Evolutionary conservation across 495 filamentous ascomycete genomes (phyloP), one percentile per base, ranked within the genome.

Genomic region (Extremus antarcticus): DNA sequence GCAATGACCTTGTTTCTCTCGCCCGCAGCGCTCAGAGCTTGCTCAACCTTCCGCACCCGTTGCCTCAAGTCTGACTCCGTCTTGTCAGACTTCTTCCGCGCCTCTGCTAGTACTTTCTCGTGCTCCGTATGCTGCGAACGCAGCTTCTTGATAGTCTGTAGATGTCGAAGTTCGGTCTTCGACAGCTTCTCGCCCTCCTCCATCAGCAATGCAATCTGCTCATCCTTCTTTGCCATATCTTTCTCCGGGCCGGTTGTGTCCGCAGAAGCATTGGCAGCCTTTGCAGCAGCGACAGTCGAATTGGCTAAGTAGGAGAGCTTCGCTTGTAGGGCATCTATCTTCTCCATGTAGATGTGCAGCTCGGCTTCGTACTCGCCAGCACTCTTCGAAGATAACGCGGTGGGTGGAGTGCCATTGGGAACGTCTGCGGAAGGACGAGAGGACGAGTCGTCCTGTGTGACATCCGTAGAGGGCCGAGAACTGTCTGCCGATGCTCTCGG

Each of bases 151-250:
- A 97, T 83, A 1, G 82, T 83, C 15, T 80, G 83, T 40, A 89
- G 75, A 57, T 92, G 83, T 60, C 86, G 85, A 62, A 96, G 76
- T 61, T 97, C 92, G 16, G 81, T 84, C 61, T 84, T 87, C 2
- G 85, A 86, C 11, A 97, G 76, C 56, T 87, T 90, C 64, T 95
- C 88, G 0, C 94, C 92, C 70, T 98, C 92, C 63, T 94, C 84
- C 69, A 98, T 84, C 15, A 98, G 72, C 41, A 90, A 74, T 3
- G 88, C 86, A 54, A 96, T 92, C 59, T 87, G 85, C 60, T 91
- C 88, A 57, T 96, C 88, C 56, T 90, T 91, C 64, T 92, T 89
- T 9, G 87, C 82, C 9, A 95, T 69, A 62, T 86, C 87, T 65
- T 83, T 87, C 51, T 94, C 87, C 3, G 71, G 29, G 57, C 80